These are phyloP conservation scores for Trichoderma sp. DNA, from an alignment of 2,329 filamentous ascomycete species.

Conservation along the genomic window DNA sequence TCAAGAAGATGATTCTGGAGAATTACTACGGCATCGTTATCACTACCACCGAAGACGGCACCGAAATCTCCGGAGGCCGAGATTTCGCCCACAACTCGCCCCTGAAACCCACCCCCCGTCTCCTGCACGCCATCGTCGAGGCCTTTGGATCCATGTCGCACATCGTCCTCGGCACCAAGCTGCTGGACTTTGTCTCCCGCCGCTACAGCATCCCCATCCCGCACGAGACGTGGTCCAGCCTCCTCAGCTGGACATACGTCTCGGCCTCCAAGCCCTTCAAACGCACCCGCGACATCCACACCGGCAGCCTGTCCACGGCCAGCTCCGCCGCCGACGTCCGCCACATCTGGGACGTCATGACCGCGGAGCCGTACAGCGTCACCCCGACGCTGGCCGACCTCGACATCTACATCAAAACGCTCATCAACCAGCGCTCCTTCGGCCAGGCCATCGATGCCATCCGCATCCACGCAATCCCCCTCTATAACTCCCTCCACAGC, in stretches of 20 bases:
- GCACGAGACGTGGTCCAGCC: conserved; percentile 57
- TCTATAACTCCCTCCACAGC: conserved; percentile 30
- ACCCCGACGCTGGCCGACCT: conserved; percentile 57
- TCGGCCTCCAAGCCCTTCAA: conserved; percentile 41
- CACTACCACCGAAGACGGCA: conserved; percentile 17
- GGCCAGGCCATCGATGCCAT: conserved; percentile 38
- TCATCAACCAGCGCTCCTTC: conserved; percentile 32
- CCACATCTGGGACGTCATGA: conserved; percentile 59
- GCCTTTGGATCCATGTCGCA: conserved; percentile 64
- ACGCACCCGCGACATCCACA: conserved; percentile 37
- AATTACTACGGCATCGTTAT: conserved; percentile 33
- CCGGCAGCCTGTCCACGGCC: conserved; percentile 29
- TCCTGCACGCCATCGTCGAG: conserved; percentile 67
- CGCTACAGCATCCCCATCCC: conserved; percentile 58
- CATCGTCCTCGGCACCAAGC: conserved; percentile 53
- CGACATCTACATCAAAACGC: conserved; percentile 40
- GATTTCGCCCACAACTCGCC: conserved; percentile 47
- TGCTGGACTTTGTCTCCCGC: conserved; percentile 61
- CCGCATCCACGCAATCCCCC: conserved; percentile 40
- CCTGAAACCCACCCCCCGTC: conserved; percentile 53
- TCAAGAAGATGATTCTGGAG: conserved; percentile 34
- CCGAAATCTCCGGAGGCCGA: conserved; percentile 34
- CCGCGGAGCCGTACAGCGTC: conserved; percentile 52
- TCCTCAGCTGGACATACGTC: conserved; percentile 66
- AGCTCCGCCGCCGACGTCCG: conserved; percentile 45